phyloP scores from a whole-genome alignment of 2,329 filamentous ascomycete species.

The Neospermospora avenae region DNA sequence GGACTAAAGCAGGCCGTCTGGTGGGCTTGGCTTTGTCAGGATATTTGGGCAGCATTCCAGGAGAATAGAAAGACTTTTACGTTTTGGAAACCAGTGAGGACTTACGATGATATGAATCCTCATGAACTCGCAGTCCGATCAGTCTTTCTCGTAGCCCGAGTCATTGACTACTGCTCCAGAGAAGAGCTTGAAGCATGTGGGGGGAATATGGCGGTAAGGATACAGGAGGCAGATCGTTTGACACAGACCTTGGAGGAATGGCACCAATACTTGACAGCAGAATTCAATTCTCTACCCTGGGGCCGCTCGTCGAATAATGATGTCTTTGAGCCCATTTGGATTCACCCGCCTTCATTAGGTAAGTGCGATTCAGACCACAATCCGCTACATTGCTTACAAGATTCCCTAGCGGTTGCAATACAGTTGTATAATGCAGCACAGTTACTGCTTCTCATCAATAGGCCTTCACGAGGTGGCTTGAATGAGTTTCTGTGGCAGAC shows the following conservation, averaged over 20 bases:
- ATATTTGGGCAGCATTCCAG: constrained; percentile 61
- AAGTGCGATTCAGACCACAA: neutral
- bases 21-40: constrained; percentile 66
- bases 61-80: constrained; percentile 54
- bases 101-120: constrained; percentile 45
- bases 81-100: constrained; percentile 54
- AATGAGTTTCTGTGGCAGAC: constrained; percentile 44
- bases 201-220: constrained; percentile 40
- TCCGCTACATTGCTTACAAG: neutral
- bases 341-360: constrained; percentile 46
- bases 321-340: constrained; percentile 48
- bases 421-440: constrained; percentile 52
- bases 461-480: constrained; percentile 48
- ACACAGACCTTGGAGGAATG: constrained; percentile 49
- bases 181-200: constrained; percentile 41
- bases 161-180: constrained; percentile 56
- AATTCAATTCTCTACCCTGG: constrained; percentile 42
- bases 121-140: constrained; percentile 53
- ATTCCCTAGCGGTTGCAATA: constrained; percentile 39
- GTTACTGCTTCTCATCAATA: constrained; percentile 50
- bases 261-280: constrained; percentile 33
- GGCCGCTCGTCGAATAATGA: constrained; percentile 22
- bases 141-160: constrained; percentile 53
- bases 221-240: constrained; percentile 45
- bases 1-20: constrained; percentile 56